These are phyloP conservation scores for Vaccinium darrowii DNA, from an alignment of 148 eudicot species.

Conservation along the genomic window DNA sequence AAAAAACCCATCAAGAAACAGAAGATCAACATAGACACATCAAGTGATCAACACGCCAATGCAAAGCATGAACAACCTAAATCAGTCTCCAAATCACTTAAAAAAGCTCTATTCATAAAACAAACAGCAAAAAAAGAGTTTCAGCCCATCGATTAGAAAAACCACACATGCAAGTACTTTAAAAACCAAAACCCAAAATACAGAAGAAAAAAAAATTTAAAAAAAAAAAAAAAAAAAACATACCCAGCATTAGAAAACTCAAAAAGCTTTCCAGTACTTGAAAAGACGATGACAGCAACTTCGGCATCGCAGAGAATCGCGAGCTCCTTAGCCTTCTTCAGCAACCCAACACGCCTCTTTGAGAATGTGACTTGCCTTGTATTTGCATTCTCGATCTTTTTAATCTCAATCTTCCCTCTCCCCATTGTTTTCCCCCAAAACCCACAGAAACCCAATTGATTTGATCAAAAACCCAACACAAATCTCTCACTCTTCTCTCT, in stretches of 20 bases:
- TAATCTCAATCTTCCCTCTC: conserved; percentile 62
- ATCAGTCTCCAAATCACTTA: conserved; percentile 3
- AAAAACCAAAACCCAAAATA: background rate
- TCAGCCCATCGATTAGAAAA: background rate
- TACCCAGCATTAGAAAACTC: conserved; percentile 64
- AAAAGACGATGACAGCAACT: conserved; percentile 65
- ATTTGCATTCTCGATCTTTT: conserved; percentile 66
- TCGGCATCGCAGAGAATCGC: conserved; percentile 69
- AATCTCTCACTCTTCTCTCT: background rate
- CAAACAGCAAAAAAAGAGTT: conserved; percentile 4
- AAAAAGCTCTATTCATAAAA: background rate
- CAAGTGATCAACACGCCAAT: conserved; percentile 1
- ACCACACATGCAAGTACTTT: background rate
- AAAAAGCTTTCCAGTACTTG: conserved; percentile 63
- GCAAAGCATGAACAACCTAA: background rate
- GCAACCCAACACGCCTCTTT: conserved; percentile 55
- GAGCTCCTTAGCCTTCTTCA: conserved; percentile 71
- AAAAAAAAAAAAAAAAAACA: background rate
- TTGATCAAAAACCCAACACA: conserved; percentile 14
- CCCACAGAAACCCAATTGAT: conserved; percentile 1
- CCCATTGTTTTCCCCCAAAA: conserved; percentile 34
- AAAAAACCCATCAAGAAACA: no score
- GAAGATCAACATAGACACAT: background rate
- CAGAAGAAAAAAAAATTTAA: background rate
- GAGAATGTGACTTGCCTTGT: conserved; percentile 78